phyloP scores from a whole-genome alignment of 2,329 filamentous ascomycete genomes.

The Fusarium nodosum region DNA sequence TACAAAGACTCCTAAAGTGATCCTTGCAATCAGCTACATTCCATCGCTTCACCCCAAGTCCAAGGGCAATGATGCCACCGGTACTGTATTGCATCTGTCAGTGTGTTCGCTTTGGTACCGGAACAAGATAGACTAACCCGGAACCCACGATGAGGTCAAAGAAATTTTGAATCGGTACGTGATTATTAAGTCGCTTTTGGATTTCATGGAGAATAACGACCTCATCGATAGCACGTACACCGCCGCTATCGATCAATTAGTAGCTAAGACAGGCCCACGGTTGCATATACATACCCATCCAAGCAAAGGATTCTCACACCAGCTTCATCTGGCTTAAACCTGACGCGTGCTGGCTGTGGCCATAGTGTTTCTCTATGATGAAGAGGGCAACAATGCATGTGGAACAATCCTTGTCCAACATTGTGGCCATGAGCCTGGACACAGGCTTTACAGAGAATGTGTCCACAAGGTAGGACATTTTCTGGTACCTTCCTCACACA shows the following conservation, averaged over 20 bases:
- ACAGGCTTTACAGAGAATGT: neutral
- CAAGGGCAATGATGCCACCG: neutral
- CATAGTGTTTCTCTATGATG: neutral
- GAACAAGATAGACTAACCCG: neutral
- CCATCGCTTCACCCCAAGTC: constrained; percentile 3
- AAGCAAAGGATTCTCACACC: neutral
- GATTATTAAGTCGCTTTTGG: neutral
- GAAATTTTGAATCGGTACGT: neutral
- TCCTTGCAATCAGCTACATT: neutral
- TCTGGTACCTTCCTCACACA: neutral
- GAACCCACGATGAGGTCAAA: neutral
- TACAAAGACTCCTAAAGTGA: neutral
- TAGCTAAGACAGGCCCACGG: rapidly evolving
- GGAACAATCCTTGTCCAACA: neutral
- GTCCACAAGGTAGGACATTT: neutral
- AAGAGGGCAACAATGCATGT: neutral
- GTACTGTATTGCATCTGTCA: neutral
- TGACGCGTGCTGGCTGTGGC: neutral
- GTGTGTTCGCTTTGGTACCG: neutral
- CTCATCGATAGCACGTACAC: neutral
- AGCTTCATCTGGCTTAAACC: neutral
- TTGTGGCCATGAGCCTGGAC: neutral
- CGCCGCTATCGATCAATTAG: neutral
- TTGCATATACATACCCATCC: neutral
- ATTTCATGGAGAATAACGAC: neutral